Base-by-base conservation (phyloP, 345 rosid species). In the Chamaenerion angustifolium region DNA sequence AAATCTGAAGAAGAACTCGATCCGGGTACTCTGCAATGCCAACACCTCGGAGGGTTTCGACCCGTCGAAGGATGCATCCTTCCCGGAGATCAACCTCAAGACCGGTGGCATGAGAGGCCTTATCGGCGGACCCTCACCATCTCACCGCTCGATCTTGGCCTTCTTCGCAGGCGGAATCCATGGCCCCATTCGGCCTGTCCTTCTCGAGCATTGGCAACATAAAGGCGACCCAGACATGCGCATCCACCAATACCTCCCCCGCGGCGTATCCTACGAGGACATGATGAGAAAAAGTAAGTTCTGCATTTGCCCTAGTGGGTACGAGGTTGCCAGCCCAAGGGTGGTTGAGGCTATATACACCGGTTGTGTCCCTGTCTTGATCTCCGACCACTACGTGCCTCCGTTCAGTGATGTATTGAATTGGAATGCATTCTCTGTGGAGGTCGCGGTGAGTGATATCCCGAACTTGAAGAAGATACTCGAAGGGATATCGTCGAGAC, bases 161-260 rank as follows among this genome's bases (percentile, higher is more conserved):
- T 90, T 90, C 82, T 90, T 86, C 16, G 96, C 98, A 0, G 93
- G 95, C 41, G 95, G 93, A 11, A 75, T 90, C 52, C 98, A 90
- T n/a, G 98, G 98, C 50, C 92, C 94, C 2, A 76, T 90, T 14
- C 73, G 98, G 44, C 87, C 96, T 0, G 49, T 90, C 35, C 74
- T 92, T 3, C 95, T 92, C 2, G 55, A 83, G 48, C 93, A 92
- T 43, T 87, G 98, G 98, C 90, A 85, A 59, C 59, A 64, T 63
- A 83, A 81, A 59, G 95, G 86, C 12, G 61, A 77, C 37, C 54
- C 42, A 2, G 88, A 85, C 44, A 56, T 89, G 12, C 64, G 60
- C 55, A 81, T 89, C 1, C 76, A 83, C 52, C 69, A 63, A 41
- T 85, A 85, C 76, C 86, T 89, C 25, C 95, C 92, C 0, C 76